A percentile compares a stretch with the other conserved stretches of the same genome.
phyloP scores from a whole-genome alignment of 2,329 filamentous ascomycete species.

The Penicillium frequentans region DNA sequence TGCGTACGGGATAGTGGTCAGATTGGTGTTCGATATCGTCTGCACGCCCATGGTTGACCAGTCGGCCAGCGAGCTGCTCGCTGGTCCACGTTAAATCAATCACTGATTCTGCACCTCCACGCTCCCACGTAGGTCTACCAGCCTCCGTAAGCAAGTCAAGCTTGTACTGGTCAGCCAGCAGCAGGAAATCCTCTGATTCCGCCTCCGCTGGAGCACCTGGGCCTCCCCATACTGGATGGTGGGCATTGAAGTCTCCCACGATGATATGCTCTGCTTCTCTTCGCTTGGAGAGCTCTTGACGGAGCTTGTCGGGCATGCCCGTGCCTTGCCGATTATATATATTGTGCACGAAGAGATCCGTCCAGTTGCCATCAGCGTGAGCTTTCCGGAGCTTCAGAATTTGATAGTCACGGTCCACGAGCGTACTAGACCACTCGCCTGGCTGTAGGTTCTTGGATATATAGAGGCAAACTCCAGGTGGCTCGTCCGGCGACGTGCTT shows the following conservation, averaged over 20 bases:
- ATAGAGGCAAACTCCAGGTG: neutral
- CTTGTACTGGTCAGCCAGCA: neutral
- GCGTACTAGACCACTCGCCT: neutral
- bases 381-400: too few species aligned
- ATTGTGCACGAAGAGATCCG: too few species aligned
- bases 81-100: too few species aligned
- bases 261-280: neutral
- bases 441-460: neutral
- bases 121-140: neutral
- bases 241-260: neutral
- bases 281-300: too few species aligned
- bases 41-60: too few species aligned
- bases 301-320: too few species aligned
- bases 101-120: neutral
- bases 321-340: too few species aligned
- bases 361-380: too few species aligned
- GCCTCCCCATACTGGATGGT: neutral
- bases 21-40: too few species aligned
- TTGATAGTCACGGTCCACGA: too few species aligned
- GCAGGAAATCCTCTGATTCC: neutral
- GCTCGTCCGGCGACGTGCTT: neutral
- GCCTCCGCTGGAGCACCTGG: rapidly evolving
- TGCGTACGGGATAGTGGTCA: too few species aligned
- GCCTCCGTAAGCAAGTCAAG: neutral
- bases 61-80: too few species aligned